phyloP scores from a whole-genome alignment of 495 filamentous ascomycete genomes.

The Xeromyces bisporus region DNA sequence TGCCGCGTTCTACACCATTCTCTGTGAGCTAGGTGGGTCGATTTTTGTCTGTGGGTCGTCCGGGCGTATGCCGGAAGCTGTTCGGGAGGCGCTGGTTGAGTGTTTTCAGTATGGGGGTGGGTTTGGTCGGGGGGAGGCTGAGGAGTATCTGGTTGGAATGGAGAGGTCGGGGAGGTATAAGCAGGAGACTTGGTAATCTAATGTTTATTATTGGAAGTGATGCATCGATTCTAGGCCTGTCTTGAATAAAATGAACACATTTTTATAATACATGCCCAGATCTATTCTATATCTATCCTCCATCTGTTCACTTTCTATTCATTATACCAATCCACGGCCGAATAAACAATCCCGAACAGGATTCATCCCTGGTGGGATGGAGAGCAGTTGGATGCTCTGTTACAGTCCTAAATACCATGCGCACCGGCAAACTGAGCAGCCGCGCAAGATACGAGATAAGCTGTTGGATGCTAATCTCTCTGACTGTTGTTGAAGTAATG shows the following conservation, averaged over 20 bases:
- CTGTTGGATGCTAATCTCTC: conserved; percentile 34
- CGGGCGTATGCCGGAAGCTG: conserved; percentile 76
- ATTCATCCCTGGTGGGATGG: conserved; percentile 17
- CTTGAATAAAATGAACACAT: no score
- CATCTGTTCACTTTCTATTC: no score
- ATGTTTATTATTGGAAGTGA: no score
- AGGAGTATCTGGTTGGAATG: conserved; percentile 40
- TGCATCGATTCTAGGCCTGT: no score
- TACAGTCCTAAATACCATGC: no score
- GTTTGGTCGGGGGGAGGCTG: conserved; percentile 32
- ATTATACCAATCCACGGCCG: no score
- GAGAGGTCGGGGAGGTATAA: conserved; percentile 55
- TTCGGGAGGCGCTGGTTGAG: conserved; percentile 64
- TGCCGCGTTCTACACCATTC: conserved; percentile 35
- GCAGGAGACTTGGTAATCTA: conserved; percentile 60
- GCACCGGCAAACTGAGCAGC: conserved; percentile 11
- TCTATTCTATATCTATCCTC: no score
- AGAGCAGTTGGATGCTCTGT: conserved; percentile 38
- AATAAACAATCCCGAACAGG: no score
- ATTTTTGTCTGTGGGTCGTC: conserved; percentile 73
- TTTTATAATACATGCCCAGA: no score
- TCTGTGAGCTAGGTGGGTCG: conserved; percentile 36
- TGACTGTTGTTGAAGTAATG: conserved; percentile 29
- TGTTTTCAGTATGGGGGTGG: conserved; percentile 32
- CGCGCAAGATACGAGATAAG: conserved; percentile 22